These are phyloP conservation scores for Ceratocystis cubensis DNA, from an alignment of 2,329 filamentous ascomycete genomes.

Conservation along the genomic window DNA sequence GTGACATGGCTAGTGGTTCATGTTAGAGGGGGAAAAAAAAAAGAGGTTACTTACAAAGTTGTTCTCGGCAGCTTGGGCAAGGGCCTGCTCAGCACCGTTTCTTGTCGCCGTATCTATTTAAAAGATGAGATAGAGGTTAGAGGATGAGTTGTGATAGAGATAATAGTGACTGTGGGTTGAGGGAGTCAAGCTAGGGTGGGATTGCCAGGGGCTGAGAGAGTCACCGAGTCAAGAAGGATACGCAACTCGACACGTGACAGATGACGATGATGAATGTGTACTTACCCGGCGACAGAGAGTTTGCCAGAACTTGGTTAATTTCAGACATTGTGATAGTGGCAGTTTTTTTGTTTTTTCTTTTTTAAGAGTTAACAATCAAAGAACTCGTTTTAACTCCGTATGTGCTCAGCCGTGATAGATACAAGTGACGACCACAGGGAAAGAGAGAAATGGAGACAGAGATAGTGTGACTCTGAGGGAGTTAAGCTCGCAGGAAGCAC, in stretches of 20 bases:
- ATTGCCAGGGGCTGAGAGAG: not conserved
- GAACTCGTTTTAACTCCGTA: conserved; percentile 6
- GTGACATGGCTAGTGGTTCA: not conserved
- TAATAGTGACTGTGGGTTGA: not conserved
- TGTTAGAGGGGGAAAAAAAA: conserved; percentile 18
- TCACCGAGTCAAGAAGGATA: not conserved
- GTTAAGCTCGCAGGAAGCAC: not conserved
- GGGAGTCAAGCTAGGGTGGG: not conserved
- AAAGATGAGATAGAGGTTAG: conserved; percentile 14
- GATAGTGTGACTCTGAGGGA: not conserved
- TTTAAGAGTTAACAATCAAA: not conserved
- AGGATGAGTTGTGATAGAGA: not conserved
- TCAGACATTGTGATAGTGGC: conserved; percentile 63
- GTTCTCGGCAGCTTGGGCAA: conserved; percentile 78
- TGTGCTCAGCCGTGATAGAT: conserved; percentile 12
- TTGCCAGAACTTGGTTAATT: conserved; percentile 94
- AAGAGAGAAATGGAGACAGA: not conserved
- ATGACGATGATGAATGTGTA: conserved; percentile 23
- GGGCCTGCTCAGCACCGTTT: conserved; percentile 85
- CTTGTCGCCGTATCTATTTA: conserved; percentile 65
- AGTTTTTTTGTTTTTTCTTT: conserved; percentile 24
- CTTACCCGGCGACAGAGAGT: conserved; percentile 90
- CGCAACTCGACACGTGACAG: conserved; percentile 16
- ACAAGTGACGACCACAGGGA: conserved; percentile 11
- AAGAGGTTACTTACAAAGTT: conserved; percentile 63